phyloP scores from a whole-genome alignment of 2,329 filamentous ascomycete species.

The Tolypocladium ophioglossoides region DNA sequence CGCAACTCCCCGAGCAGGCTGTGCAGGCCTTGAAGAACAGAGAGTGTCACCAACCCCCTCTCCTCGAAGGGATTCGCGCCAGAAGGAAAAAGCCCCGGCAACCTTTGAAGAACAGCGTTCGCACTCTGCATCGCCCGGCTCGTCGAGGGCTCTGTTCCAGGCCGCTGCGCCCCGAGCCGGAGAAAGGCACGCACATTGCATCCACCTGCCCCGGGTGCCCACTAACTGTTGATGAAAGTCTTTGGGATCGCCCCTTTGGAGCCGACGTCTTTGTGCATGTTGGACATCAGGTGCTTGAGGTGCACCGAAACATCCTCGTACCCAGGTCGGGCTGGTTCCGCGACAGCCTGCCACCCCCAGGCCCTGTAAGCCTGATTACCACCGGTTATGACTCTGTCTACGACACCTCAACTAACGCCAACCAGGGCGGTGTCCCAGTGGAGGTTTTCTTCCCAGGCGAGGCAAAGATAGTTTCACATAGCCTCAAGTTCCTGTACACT shows the following conservation, averaged over 20 bases:
- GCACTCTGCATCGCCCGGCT: neutral
- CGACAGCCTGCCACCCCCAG: constrained; percentile 18
- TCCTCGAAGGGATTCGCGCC: neutral
- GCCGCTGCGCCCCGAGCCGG: constrained; percentile 15
- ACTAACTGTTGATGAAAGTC: constrained; percentile 8
- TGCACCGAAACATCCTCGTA: constrained; percentile 24
- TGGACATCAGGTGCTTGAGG: constrained; percentile 11
- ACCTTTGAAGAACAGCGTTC: neutral
- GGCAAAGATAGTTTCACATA: constrained; percentile 16
- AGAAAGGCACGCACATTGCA: constrained; percentile 10
- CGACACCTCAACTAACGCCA: neutral
- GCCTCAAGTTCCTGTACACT: constrained; percentile 25
- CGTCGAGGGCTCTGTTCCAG: constrained; percentile 13
- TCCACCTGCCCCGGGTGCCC: neutral
- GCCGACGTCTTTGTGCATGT: constrained; percentile 20
- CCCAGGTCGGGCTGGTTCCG: constrained; percentile 23
- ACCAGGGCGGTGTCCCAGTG: constrained; percentile 17
- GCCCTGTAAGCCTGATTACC: constrained; percentile 10
- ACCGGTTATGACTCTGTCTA: neutral
- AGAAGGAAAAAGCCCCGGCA: neutral
- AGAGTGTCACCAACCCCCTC: neutral
- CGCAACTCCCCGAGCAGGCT: neutral
- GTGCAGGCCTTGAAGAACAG: neutral
- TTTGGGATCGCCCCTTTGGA: constrained; percentile 20
- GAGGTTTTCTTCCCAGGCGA: constrained; percentile 13